These are phyloP conservation scores for Guillardia theta DNA, from an alignment of 78 protist genomes.

Conservation along the genomic window DNA sequence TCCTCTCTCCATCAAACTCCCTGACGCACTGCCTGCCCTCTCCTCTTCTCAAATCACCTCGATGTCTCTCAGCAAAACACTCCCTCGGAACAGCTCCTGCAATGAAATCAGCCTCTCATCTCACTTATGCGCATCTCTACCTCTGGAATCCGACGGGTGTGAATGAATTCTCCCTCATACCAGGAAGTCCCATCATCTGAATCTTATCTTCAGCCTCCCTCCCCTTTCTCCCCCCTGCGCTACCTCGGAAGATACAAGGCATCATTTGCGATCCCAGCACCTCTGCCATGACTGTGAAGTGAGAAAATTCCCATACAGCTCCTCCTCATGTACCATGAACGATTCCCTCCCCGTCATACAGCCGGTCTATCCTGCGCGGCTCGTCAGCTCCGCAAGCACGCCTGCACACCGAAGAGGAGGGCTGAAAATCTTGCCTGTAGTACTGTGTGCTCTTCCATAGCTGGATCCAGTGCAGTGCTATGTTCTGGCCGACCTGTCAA, in stretches of 20 bases:
- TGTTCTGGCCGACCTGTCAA: not conserved
- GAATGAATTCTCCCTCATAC: conserved; percentile 6
- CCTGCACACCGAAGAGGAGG: not conserved
- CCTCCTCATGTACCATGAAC: too few species aligned
- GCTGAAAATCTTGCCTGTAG: not conserved
- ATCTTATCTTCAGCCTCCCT: not conserved
- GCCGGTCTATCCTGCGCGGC: not conserved
- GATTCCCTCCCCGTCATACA: not conserved
- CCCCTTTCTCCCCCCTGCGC: not conserved
- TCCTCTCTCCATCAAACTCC: too few species aligned
- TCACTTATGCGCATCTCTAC: too few species aligned
- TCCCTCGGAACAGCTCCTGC: not conserved
- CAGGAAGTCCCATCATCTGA: not conserved
- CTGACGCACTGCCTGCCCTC: not conserved
- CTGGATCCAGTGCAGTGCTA: conserved; percentile 4
- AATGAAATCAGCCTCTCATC: too few species aligned
- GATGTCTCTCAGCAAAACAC: not conserved
- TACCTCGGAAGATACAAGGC: conserved; percentile 1
- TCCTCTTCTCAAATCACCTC: not conserved
- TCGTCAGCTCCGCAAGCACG: not conserved
- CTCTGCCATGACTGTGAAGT: too few species aligned
- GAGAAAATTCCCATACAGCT: too few species aligned
- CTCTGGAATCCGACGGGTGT: conserved; percentile 13
- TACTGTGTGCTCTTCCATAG: not conserved
- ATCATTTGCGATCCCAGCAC: not conserved